Base-by-base conservation (phyloP, 2,329 filamentous ascomycete species). In the Chaetomium globosum region DNA sequence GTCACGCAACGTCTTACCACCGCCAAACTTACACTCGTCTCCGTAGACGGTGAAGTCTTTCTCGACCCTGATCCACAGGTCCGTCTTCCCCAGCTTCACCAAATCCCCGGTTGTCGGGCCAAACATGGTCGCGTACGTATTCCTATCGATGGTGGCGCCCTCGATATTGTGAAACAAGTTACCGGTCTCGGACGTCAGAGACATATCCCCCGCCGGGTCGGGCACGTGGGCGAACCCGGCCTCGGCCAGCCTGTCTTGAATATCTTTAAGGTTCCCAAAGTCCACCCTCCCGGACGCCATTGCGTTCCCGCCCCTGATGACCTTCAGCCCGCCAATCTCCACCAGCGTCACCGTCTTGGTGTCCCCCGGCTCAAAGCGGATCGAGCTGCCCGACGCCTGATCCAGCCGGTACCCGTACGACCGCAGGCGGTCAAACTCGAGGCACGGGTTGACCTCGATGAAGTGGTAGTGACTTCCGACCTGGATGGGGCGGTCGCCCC, bases 381-480 rank as follows among this genome's bases (percentile, higher is more conserved):
- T 89, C 8, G 92, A 96, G 0, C 93, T 97, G 43, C 94, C 94
- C 0, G 94, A 93, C 1, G 94, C 83, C 65, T 98, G 95, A 74
- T 98, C 93, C 16, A 98, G 83, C 12, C 93, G 86, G 78, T 87
- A 96, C 6, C 94, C 94, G 73, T 95, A 95, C 0, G 93, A 87
- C 70, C 86, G 87, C 58, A 86, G 80, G 30, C 94, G 91, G 78
- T 98, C 94, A 76, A 98, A 98, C 67, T 91, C 86, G 59, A 98
- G 84, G 76, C 91, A 87, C 0, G 93, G 91, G 77, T 98, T 98
- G n/a, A 88, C 90, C 80, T 98, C 94, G 74, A 96, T 87, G 76
- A 98, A 96, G 78, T 97, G 94, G 77, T 97, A 98, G 78, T 98
- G 94, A 36, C 92, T 96, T 36, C 94, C 94, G 66, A 93, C 90